Evolutionary conservation across 108 stramenopile genomes (phyloP).

Genomic region (Fragilaria radians): DNA sequence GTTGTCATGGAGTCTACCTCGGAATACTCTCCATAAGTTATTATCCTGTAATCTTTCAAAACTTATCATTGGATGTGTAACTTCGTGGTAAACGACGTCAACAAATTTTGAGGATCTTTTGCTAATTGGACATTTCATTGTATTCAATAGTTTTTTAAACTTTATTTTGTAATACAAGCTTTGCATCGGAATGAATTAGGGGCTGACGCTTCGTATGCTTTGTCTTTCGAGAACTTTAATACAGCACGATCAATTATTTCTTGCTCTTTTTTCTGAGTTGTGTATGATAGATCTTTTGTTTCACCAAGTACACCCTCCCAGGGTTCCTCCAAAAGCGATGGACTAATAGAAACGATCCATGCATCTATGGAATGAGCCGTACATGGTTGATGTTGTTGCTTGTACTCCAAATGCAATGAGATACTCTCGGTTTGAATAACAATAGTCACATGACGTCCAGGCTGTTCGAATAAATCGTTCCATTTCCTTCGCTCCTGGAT

Average conservation of each 20-base stretch:
- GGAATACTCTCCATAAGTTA: too few species aligned
- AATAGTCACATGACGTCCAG: not conserved
- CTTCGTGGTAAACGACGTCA: too few species aligned
- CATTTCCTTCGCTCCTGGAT: not conserved
- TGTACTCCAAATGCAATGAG: not conserved
- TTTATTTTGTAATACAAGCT: too few species aligned
- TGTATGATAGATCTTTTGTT: not conserved
- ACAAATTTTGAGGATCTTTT: too few species aligned
- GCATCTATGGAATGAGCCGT: not conserved
- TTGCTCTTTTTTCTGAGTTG: too few species aligned
- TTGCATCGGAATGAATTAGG: not conserved
- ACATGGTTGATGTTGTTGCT: not conserved
- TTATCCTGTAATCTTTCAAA: too few species aligned
- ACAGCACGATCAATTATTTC: too few species aligned
- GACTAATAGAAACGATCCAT: not conserved
- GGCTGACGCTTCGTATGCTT: not conserved
- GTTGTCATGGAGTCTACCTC: too few species aligned
- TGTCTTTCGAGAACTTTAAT: not conserved
- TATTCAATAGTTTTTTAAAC: too few species aligned
- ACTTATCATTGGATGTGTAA: too few species aligned
- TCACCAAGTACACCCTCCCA: not conserved
- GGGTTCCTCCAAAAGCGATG: not conserved
- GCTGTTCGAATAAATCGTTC: not conserved
- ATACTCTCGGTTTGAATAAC: not conserved
- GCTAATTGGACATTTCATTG: too few species aligned